Conservation (phyloP, 1,139 yeast genomes). For the Lodderomyces theae region DNA sequence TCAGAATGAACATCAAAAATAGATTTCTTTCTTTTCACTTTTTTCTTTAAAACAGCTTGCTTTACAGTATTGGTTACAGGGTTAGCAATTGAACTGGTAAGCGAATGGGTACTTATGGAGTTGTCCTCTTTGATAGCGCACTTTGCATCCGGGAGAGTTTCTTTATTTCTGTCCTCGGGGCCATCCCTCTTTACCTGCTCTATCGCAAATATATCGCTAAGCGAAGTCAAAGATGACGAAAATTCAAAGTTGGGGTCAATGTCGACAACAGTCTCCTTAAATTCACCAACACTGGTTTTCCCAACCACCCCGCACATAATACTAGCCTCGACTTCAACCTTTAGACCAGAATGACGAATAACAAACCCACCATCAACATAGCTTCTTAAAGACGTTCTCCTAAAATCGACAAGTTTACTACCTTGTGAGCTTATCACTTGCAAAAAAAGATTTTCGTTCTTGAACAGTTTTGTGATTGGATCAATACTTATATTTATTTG, state of each 20-base stretch:
- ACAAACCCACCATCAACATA: background rate
- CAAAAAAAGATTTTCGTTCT: slow-evolving; percentile 21
- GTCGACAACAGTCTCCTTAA: background rate
- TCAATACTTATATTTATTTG: slow-evolving; percentile 16
- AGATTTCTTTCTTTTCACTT: background rate
- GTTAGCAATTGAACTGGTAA: background rate
- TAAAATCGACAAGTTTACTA: slow-evolving; percentile 36
- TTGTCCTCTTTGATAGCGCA: background rate
- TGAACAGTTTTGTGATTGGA: slow-evolving; percentile 24
- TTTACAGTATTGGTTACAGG: too few species aligned
- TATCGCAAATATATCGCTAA: background rate
- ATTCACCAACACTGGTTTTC: background rate
- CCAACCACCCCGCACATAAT: background rate
- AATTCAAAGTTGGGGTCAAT: background rate
- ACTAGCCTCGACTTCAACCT: slow-evolving; percentile 23
- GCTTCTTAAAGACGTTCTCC: slow-evolving; percentile 29
- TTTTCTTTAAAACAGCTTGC: background rate
- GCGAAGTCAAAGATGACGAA: background rate
- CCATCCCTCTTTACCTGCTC: background rate
- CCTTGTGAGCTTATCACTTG: slow-evolving; percentile 15
- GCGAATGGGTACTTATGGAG: background rate
- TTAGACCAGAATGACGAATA: slow-evolving; percentile 11
- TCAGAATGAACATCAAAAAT: background rate
- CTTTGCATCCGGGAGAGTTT: background rate
- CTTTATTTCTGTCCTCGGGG: background rate